phyloP scores from a whole-genome alignment of 1,284 basidiomycete species.

The Trametes versicolor region DNA sequence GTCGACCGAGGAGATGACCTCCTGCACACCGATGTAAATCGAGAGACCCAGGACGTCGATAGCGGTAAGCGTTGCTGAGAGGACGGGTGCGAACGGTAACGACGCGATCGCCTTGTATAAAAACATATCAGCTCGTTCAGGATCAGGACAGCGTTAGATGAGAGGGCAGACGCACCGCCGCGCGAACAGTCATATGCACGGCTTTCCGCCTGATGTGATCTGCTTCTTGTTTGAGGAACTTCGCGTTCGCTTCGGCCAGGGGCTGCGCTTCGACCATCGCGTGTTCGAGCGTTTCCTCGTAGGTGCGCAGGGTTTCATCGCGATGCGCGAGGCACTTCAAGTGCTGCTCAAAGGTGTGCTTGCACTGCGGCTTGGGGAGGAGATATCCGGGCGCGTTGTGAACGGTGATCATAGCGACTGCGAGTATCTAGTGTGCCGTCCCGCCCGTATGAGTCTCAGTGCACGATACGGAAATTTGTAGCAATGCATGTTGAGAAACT shows the following conservation, averaged over 20 bases:
- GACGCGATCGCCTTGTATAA: constrained; percentile 5
- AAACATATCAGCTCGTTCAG: background rate
- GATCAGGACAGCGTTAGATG: too few species aligned
- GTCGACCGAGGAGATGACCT: constrained; percentile 3
- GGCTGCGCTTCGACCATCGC: background rate
- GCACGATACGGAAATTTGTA: too few species aligned
- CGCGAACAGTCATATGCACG: background rate
- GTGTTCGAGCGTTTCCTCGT: background rate
- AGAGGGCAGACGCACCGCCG: background rate
- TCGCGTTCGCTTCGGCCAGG: background rate
- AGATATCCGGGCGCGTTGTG: background rate
- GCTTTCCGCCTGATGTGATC: too few species aligned
- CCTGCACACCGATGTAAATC: constrained; percentile 5
- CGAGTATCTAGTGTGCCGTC: background rate
- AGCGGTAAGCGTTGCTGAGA: constrained; percentile 13
- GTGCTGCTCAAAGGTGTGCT: background rate
- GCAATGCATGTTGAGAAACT: too few species aligned
- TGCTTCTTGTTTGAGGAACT: background rate
- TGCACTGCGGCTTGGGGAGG: background rate
- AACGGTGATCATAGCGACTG: background rate
- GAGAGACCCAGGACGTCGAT: constrained; percentile 12
- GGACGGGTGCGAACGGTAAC: constrained; percentile 13
- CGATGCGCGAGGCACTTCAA: background rate
- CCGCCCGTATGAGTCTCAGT: background rate
- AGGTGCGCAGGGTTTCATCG: background rate